Evolutionary conservation across 202 grass and related monocot genomes (phyloP), one percentile per base, ranked within the genome.

Genomic region (Zoysia matrella): DNA sequence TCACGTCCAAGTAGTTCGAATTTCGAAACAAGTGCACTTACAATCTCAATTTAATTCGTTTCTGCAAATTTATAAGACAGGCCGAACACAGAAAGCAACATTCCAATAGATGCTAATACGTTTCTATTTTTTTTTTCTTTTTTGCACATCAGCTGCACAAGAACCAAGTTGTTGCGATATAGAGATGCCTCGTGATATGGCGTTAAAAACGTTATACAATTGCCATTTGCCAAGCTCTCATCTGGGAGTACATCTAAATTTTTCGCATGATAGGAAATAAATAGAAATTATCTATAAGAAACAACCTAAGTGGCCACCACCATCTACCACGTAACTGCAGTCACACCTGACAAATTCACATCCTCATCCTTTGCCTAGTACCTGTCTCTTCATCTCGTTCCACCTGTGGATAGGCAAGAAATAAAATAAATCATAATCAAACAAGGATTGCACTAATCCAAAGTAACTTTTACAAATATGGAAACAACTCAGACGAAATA

Each of bases 341-440:
- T 11, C 12, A 16, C 39, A 61, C 36, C 58, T 77, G 7, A 16
- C 18, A 4, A 78, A 14, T n/a, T 93, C 74, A 90, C 74, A 86
- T 80, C 9, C 18, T 16, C 3, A 44, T 70, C 78, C 67, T 88
- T 83, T 81, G 84, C 78, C 82, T 88, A 60, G 47, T 47, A 22
- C 39, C 77, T n/a, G 36, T 71, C 36, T 89, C 84, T 15, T 97
- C 94, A 36, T 97, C 89, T 52, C 54, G 77, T 45, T 97, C 94
- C 62, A 97, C 89, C 94, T 93, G 79, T 83, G 64, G 14, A 67
- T 7, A 69, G 8, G 42, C 0, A 77, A 78, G 4, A 36, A 36
- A 36, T 36, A 36, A 77, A 60, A 73, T n/a, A 80, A 76, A n/a
- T 55, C 45, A 54, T 41, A 72, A 11, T 36, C 1, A 71, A 78